Percentiles rank a stretch among this genome's conserved stretches.
Conservation (phyloP, 768 basidiomycete species). For the Hypholoma sublateritium region DNA sequence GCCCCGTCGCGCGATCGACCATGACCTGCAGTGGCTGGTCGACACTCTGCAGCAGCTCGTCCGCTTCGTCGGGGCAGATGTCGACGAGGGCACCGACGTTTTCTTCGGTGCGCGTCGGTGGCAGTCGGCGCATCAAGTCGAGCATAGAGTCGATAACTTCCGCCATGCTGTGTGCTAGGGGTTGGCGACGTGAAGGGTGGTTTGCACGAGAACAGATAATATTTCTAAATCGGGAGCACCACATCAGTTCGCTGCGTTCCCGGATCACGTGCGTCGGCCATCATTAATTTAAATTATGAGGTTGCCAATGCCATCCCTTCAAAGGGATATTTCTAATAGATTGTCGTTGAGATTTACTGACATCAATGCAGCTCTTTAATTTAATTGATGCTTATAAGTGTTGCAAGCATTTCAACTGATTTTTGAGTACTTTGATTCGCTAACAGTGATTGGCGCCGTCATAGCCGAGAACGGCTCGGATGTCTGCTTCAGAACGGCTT, state of each 20-base stretch:
- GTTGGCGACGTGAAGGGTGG: background rate
- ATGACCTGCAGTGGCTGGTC: conserved; percentile 89
- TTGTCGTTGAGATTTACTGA: too few relatives aligned
- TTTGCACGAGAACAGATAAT: conserved; percentile 4
- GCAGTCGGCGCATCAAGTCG: conserved; percentile 94
- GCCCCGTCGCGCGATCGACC: conserved; percentile 77
- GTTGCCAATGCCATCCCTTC: too few relatives aligned
- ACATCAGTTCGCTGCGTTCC: too few relatives aligned
- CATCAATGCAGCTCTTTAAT: too few relatives aligned
- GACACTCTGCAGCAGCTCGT: conserved; percentile 92
- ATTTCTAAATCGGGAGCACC: conserved; percentile 1
- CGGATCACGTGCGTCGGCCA: background rate
- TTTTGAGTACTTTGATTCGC: too few relatives aligned
- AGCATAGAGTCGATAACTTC: conserved; percentile 91
- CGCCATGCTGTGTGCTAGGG: conserved; percentile 41
- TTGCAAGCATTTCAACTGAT: too few relatives aligned
- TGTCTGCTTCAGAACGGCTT: too few relatives aligned
- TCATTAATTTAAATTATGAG: too few relatives aligned
- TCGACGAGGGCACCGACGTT: conserved; percentile 81
- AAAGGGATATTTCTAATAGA: too few relatives aligned
- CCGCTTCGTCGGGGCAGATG: conserved; percentile 90
- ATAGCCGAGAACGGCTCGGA: too few relatives aligned
- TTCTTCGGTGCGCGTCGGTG: conserved; percentile 84
- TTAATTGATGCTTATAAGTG: too few relatives aligned
- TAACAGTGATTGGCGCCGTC: too few relatives aligned